Evolutionary conservation across 164 flowering plant species (phyloP).

Genomic region (Vitis rupestris): DNA sequence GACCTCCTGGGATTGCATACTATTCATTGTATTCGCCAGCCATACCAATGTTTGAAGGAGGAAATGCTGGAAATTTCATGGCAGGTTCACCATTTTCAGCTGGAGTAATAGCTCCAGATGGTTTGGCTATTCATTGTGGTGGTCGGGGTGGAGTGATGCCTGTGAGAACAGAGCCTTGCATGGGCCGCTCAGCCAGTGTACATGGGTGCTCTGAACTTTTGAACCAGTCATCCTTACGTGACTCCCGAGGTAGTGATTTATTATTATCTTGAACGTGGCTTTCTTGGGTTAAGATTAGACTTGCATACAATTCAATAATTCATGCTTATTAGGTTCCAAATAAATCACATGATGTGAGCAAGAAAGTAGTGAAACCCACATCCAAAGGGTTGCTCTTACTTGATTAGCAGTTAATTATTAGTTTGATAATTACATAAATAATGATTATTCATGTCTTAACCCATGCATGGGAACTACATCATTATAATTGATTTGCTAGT

Average conservation of each 20-base stretch:
- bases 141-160: constrained; percentile 30
- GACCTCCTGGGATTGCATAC: constrained; percentile 69
- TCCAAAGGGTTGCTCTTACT: too few species aligned
- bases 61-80: constrained; percentile 33
- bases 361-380: too few species aligned
- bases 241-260: constrained; percentile 31
- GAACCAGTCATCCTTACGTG: constrained; percentile 26
- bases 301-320: too few species aligned
- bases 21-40: constrained; percentile 66
- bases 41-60: constrained; percentile 49
- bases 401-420: too few species aligned
- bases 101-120: constrained; percentile 51
- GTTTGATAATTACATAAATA: too few species aligned
- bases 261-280: background rate
- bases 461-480: too few species aligned
- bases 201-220: constrained; percentile 79
- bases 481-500: too few species aligned
- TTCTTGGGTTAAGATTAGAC: background rate
- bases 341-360: too few species aligned
- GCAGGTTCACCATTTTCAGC: constrained; percentile 66
- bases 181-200: constrained; percentile 77
- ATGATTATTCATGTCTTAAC: too few species aligned
- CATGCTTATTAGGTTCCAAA: too few species aligned
- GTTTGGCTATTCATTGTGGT: constrained; percentile 26
- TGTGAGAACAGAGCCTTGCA: constrained; percentile 49